A percentile compares a stretch with the other conserved stretches of the same genome.
Evolutionary conservation across 1,139 yeast genomes (phyloP).

Genomic region (Candida freyschussii): DNA sequence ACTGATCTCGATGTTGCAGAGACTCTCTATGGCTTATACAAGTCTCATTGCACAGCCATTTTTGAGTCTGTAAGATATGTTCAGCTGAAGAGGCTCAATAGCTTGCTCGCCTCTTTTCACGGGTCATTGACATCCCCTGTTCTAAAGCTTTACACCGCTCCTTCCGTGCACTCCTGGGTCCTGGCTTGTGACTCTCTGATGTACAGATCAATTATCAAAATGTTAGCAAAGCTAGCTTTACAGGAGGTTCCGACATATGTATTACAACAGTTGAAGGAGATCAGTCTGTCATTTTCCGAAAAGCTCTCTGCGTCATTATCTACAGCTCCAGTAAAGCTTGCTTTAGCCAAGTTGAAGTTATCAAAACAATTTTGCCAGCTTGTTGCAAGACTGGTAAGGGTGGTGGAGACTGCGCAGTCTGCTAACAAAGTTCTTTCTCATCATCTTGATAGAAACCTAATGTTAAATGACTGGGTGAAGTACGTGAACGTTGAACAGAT

Average conservation of each 20-base stretch:
- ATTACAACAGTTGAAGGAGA: conserved; percentile 42
- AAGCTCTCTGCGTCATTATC: conserved; percentile 35
- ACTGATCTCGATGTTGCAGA: conserved; percentile 57
- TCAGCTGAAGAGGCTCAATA: conserved; percentile 58
- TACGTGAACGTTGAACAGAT: conserved; percentile 47
- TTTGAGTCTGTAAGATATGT: conserved; percentile 65
- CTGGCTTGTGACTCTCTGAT: conserved; percentile 58
- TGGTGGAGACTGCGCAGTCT: conserved; percentile 55
- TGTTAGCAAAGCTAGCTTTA: conserved; percentile 62
- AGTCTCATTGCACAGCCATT: conserved; percentile 55
- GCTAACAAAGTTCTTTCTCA: conserved; percentile 49
- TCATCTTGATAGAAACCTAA: conserved; percentile 41
- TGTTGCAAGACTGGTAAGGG: conserved; percentile 52
- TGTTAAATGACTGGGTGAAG: conserved; percentile 58
- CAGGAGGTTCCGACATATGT: conserved; percentile 58
- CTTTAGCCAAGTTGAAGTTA: conserved; percentile 46
- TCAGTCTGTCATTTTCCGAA: conserved; percentile 40
- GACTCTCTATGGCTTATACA: conserved; percentile 56
- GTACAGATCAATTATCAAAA: conserved; percentile 56
- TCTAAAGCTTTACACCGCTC: conserved; percentile 50
- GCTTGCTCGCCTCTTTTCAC: conserved; percentile 49
- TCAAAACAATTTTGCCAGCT: conserved; percentile 56
- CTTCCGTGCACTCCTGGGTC: conserved; percentile 57
- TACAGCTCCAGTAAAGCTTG: conserved; percentile 48
- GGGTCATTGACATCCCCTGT: conserved; percentile 63